These are phyloP conservation scores for Thelonectria olida DNA, from an alignment of 2,329 filamentous ascomycete species.

Conservation along the genomic window DNA sequence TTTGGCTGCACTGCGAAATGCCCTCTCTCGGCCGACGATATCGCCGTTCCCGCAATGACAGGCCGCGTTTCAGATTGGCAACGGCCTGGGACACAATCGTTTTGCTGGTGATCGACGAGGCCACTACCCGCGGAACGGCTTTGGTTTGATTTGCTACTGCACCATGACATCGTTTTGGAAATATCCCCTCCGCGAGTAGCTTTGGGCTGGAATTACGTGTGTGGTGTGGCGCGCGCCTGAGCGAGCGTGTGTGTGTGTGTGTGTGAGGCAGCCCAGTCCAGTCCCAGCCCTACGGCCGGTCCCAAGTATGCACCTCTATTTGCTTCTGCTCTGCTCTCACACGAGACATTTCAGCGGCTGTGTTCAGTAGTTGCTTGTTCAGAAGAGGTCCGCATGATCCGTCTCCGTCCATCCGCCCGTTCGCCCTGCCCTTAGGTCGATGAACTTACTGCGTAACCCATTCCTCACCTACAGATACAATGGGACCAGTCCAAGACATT, in stretches of 20 bases:
- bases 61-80: conserved; percentile 19
- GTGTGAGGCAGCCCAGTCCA: neutral
- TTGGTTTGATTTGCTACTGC: conserved; percentile 3
- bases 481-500: neutral
- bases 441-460: too few relatives aligned
- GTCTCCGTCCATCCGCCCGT: neutral
- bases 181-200: too few relatives aligned
- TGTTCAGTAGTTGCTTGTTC: neutral
- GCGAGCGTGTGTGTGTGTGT: neutral
- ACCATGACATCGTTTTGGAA: conserved; percentile 3
- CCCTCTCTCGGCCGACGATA: conserved; percentile 25
- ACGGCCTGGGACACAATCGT: neutral
- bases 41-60: conserved; percentile 12
- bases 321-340: neutral
- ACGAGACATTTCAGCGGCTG: conserved; percentile 6
- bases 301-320: neutral
- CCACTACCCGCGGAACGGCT: neutral
- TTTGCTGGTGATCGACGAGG: neutral
- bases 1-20: too few relatives aligned
- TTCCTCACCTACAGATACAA: neutral
- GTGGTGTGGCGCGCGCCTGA: too few relatives aligned
- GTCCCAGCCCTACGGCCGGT: neutral
- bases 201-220: neutral
- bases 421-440: neutral
- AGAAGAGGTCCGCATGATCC: conserved; percentile 1